Base-by-base conservation (phyloP, 345 rosid species). In the Ceriops zippeliana region DNA sequence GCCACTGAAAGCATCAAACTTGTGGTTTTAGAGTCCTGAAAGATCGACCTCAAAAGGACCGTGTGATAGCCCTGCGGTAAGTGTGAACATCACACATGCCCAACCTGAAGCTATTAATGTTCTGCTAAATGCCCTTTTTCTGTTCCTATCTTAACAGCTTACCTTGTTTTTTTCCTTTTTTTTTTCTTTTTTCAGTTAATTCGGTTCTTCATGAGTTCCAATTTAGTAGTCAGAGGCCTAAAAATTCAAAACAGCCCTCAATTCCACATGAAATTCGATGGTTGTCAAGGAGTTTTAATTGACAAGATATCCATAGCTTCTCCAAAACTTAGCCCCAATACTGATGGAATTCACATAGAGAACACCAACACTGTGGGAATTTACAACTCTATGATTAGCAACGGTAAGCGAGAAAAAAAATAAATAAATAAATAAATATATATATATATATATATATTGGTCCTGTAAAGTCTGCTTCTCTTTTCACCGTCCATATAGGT, bases 121-220 rank as follows among this genome's bases (percentile, higher is more conserved):
- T 42, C 17, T 9, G 53, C 51, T 16, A 13, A 69, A 5, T 57
- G 15, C 22, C 27, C 58, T 52, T 42, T 42, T 21, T 37, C 58
- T 52, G 52, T 21, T 37, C 5, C 30, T 7, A 13, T 11, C 20
- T 7, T 63, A 17, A 65, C 47, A 46, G 21, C 21, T 2, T 21
- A 6, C 0, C 10, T 21, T 38, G 31, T 5, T 15, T 22, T 15
- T 21, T 34, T 34, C 7, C 7, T 7, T 42, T 5, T 31, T 65
- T 10, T 6, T 15, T 30, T 10, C 19, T 42, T 5, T 35, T 69
- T 61, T 15, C 86, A 95, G 99, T 69, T 95, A 81, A 87, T 95
- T 63, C 78, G 99, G 22, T 95, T 95, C 81, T 95, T 95, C 84
- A 87, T 95, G 96, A 95, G 99, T 86, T 83, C 90, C 28, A 95